Evolutionary conservation across 2,329 filamentous ascomycete genomes (phyloP).

Genomic region (Trichophyton rubrum): DNA sequence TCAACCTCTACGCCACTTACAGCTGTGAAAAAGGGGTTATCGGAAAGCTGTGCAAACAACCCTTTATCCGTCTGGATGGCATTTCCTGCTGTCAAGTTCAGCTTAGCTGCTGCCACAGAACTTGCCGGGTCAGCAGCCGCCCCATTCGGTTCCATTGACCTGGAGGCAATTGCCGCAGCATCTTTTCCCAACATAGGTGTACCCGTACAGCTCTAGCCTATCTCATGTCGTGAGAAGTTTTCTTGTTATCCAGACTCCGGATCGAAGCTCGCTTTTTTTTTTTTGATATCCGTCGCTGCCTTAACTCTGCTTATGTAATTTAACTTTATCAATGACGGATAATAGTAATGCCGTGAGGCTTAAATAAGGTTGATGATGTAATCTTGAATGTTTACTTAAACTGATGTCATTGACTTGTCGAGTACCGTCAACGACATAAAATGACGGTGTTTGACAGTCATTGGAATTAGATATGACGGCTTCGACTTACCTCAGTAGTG

Average conservation of each 20-base stretch:
- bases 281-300: not conserved
- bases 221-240: not conserved
- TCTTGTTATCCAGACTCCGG: not conserved
- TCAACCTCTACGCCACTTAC: conserved; percentile 20
- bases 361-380: not conserved
- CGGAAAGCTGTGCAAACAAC: conserved; percentile 33
- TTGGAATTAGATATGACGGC: too few species aligned
- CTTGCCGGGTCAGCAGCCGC: conserved; percentile 13
- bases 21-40: conserved; percentile 40
- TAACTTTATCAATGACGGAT: not conserved
- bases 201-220: not conserved
- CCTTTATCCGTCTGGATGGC: conserved; percentile 27
- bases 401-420: too few species aligned
- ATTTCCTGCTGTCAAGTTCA: conserved; percentile 23
- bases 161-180: conserved; percentile 10
- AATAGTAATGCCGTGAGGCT: not conserved
- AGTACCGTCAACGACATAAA: too few species aligned
- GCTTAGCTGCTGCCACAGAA: conserved; percentile 19
- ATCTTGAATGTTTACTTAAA: too few species aligned
- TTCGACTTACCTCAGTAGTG: too few species aligned
- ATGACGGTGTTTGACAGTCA: too few species aligned
- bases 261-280: not conserved
- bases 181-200: conserved; percentile 15
- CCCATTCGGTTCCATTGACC: conserved; percentile 30
- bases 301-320: not conserved